A percentile compares a stretch with the other conserved stretches of the same genome.
phyloP scores from a whole-genome alignment of 2,329 filamentous ascomycete genomes.

The Beauveria medogensis region DNA sequence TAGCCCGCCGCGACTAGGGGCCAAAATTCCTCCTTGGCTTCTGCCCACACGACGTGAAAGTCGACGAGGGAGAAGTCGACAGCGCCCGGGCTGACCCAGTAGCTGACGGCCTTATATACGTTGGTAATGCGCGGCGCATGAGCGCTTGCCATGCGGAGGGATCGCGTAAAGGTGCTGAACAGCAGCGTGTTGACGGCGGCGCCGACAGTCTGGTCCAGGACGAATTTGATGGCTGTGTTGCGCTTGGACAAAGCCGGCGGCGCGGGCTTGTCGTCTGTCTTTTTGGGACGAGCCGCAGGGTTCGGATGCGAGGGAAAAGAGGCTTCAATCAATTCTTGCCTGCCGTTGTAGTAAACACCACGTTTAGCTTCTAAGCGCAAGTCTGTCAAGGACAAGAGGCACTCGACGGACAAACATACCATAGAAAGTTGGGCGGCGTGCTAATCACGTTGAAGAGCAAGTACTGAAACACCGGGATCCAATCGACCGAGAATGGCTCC shows the following conservation, averaged over 20 bases:
- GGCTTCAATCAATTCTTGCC: slow-evolving; percentile 69
- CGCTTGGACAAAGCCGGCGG: slow-evolving; percentile 43
- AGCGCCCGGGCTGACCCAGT: slow-evolving; percentile 30
- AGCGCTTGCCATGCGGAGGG: slow-evolving; percentile 43
- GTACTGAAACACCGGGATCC: slow-evolving; percentile 66
- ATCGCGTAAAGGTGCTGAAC: slow-evolving; percentile 53
- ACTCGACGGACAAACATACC: slow-evolving; percentile 39
- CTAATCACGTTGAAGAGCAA: slow-evolving; percentile 63
- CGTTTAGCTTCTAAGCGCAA: background rate
- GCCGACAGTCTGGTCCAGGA: slow-evolving; percentile 61
- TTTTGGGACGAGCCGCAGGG: slow-evolving; percentile 26
- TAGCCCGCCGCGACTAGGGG: slow-evolving; percentile 60
- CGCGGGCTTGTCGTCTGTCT: slow-evolving; percentile 32
- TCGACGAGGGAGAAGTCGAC: slow-evolving; percentile 39
- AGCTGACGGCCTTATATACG: slow-evolving; percentile 26
- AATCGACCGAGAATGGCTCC: slow-evolving; percentile 55
- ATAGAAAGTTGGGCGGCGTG: slow-evolving; percentile 77
- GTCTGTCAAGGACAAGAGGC: background rate
- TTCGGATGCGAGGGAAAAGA: slow-evolving; percentile 59
- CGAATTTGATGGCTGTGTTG: slow-evolving; percentile 60
- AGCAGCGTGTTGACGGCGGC: slow-evolving; percentile 56
- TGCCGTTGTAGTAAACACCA: slow-evolving; percentile 19
- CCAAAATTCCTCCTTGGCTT: slow-evolving; percentile 49
- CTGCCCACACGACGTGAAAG: slow-evolving; percentile 34
- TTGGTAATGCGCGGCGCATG: slow-evolving; percentile 29